A percentile compares a stretch with the other conserved stretches of the same genome.
Conservation (phyloP, 306 rosid species). For the Astragalus membranaceus region DNA sequence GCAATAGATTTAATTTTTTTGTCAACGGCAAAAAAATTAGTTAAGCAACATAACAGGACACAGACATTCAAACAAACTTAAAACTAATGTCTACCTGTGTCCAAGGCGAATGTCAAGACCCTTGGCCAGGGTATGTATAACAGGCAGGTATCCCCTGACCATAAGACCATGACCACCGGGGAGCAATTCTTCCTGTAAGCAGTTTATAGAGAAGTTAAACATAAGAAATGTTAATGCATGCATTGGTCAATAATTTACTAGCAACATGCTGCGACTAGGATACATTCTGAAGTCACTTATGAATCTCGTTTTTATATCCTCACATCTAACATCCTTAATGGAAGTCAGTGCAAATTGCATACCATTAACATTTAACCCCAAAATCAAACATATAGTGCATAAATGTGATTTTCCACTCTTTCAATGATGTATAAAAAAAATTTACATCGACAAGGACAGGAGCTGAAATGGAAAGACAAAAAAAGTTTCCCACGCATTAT, state of each 20-base stretch:
- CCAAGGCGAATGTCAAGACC: conserved; percentile 87
- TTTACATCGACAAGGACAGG: background rate
- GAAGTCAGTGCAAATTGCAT: background rate
- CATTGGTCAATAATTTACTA: background rate
- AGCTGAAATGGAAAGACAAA: background rate
- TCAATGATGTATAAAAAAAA: background rate
- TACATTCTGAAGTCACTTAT: conserved; percentile 6
- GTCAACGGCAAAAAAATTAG: conserved; percentile 13
- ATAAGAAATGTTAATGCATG: background rate
- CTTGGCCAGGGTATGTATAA: conserved; percentile 87
- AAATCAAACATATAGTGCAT: background rate
- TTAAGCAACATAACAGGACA: conserved; percentile 3
- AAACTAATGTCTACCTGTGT: conserved; percentile 51
- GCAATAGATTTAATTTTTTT: background rate
- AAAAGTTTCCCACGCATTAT: background rate
- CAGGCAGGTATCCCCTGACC: conserved; percentile 94
- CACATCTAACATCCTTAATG: background rate
- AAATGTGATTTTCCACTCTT: background rate
- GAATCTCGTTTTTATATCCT: background rate
- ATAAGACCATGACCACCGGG: conserved; percentile 99
- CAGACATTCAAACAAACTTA: background rate
- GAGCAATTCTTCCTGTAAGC: conserved; percentile 74
- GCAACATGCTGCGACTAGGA: background rate
- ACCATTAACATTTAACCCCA: background rate
- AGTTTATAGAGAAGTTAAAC: conserved; percentile 1